Evolutionary conservation across 1,284 basidiomycete species (phyloP), one percentile per base, ranked within the genome.

Genomic region (Rhodotorula sp.): DNA sequence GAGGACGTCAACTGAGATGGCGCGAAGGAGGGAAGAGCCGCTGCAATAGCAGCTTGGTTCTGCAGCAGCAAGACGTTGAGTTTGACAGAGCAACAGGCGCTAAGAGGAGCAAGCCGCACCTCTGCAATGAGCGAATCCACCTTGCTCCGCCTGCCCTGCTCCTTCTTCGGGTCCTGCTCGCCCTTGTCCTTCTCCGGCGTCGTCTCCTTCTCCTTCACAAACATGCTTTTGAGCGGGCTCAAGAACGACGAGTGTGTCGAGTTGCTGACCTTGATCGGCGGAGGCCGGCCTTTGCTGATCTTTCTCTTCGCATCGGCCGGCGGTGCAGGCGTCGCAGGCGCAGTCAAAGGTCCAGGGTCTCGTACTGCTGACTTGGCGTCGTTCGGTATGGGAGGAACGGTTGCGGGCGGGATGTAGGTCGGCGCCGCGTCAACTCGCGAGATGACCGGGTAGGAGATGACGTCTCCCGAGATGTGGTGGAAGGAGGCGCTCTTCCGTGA

Each of bases 361-460:
- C 30, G 54, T 24, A 32, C 54, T 55, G 32, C 34, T 30, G 54
- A 57, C 9, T 22, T 24, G 22, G 47, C 47, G 47, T 15, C 19
- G 46, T 19, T 2, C 29, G 52, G 53, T 30, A 55, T n/a, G 19
- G 53, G 60, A 22, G 53, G 61, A 1, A 36, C 24, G 3, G 53
- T 24, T 2, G 51, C 11, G 0, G 61, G 44, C 1, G 67, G 62
- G 17, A 58, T 68, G 54, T 60, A 68, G 15, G 67, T 68, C 34
- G 60, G 52, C 9, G 58, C 29, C 22, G 61, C 49, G 54, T 63
- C 68, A 57, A 55, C 46, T 44, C 64, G 54, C 22, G 62, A 57
- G 22, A 70, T 48, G 27, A 70, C 55, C 29, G 68, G 68, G 53
- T 70, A 70, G 46, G 68, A 70, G 60, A 70, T 66, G 44, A 66